Percentiles rank a stretch among this genome's conserved stretches.
phyloP scores from a whole-genome alignment of 2,329 filamentous ascomycete species.

The Paracoccidioides brasiliensis region DNA sequence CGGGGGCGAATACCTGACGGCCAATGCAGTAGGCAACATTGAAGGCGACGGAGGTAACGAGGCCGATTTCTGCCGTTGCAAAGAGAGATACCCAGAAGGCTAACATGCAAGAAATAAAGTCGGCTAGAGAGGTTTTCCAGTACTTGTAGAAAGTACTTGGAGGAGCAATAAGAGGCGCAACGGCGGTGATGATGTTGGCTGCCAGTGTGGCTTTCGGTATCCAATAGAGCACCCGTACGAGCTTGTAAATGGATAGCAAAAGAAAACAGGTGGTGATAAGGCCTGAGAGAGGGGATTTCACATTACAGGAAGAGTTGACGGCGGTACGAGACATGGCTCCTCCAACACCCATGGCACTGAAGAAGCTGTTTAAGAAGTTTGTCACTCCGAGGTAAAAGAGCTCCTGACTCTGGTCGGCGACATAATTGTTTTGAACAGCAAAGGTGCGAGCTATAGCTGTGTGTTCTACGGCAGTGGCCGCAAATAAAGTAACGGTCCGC shows the following conservation, averaged over 20 bases:
- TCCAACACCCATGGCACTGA: conserved; percentile 49
- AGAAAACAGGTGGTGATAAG: conserved; percentile 49
- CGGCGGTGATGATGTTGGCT: conserved; percentile 53
- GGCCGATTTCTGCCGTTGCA: conserved; percentile 46
- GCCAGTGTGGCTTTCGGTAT: conserved; percentile 53
- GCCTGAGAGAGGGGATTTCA: conserved; percentile 48
- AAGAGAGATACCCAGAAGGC: conserved; percentile 53
- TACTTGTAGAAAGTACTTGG: conserved; percentile 48
- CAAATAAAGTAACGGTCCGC: conserved; percentile 32
- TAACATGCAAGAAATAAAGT: conserved; percentile 51
- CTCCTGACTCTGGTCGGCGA: conserved; percentile 51
- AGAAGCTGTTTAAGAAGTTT: conserved; percentile 51
- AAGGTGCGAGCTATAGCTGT: conserved; percentile 52
- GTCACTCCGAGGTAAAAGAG: conserved; percentile 49
- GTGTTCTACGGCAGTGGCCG: conserved; percentile 39
- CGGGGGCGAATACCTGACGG: conserved; percentile 42
- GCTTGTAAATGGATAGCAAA: conserved; percentile 47
- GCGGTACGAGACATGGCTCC: conserved; percentile 56
- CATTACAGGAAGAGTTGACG: conserved; percentile 51
- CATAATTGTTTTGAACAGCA: conserved; percentile 47
- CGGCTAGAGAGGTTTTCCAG: conserved; percentile 51
- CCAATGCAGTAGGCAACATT: conserved; percentile 49
- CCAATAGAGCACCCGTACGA: conserved; percentile 50
- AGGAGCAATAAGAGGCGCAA: conserved; percentile 47
- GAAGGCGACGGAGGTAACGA: conserved; percentile 48